Base-by-base conservation (phyloP, 73 alveolate genomes). In the Stentor roeselii region DNA sequence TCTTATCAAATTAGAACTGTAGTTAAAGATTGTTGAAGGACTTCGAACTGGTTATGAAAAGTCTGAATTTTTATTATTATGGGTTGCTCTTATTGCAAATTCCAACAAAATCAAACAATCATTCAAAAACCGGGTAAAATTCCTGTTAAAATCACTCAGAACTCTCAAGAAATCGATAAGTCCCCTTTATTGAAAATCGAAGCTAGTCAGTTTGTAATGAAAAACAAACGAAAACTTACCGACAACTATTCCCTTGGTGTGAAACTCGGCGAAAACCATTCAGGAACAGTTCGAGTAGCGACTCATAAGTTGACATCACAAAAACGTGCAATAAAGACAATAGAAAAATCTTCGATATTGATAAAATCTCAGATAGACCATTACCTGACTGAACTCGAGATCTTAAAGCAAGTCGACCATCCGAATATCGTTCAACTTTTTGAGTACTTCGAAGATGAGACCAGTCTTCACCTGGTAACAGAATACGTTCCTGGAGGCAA, bases 221-320 rank as follows among this genome's bases (percentile, higher is more conserved):
- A 67, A 67, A 32, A 32, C 80, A 30, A n/a, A 30, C 42, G 80
- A 0, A 14, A 21, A 21, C n/a, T 67, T 27, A 34, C 11, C 27
- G 50, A 67, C 37, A 21, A 67, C 41, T 67, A 67, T 67, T 27
- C n/a, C 11, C n/a, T 30, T 15, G 41, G 37, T 11, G 80, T 21
- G 2, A 21, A 67, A 32, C 37, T 67, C 14, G 84, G 84, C 27
- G n/a, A 76, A 39, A 93, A 93, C 3, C 93, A 93, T 21, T 88
- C 85, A 42, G 93, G 96, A 27, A 89, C 83, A 61, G 96, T 91
- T 60, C 78, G 96, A 40, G 74, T 88, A 75, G 91, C 93, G 40
- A 77, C 85, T 14, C 96, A 91, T 83, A 84, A 60, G 3, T 90
- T 86, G 15, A 60, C 94, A 6, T 92, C 90, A 0, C 89, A 86